These are phyloP conservation scores for Chaetomium cochliodes DNA, from an alignment of 495 filamentous ascomycete genomes.

Conservation along the genomic window DNA sequence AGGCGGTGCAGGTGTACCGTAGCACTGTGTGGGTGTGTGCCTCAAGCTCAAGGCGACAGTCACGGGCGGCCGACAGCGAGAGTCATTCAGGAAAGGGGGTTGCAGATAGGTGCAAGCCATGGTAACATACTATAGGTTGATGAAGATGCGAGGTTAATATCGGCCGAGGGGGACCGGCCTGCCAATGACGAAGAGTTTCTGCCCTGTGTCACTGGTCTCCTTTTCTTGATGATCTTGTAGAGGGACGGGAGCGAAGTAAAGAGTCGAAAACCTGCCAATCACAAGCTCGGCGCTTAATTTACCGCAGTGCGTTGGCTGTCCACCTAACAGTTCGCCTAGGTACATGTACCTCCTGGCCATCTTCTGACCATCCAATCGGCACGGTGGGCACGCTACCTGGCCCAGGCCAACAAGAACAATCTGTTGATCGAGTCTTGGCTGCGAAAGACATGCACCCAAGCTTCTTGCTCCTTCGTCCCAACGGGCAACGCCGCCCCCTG, in stretches of 20 bases:
- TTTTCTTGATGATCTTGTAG: too few species aligned
- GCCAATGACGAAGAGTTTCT: too few species aligned
- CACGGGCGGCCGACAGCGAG: background rate
- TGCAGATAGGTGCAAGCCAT: too few species aligned
- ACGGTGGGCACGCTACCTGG: background rate
- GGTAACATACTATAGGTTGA: too few species aligned
- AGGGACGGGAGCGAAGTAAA: too few species aligned
- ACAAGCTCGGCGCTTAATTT: too few species aligned
- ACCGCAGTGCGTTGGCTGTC: slow-evolving; percentile 3
- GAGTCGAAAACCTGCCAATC: too few species aligned
- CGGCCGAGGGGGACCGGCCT: too few species aligned
- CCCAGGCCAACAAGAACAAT: background rate
- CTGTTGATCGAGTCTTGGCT: background rate
- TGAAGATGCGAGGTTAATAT: too few species aligned
- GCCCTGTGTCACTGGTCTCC: too few species aligned
- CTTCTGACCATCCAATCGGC: background rate
- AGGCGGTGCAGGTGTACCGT: background rate
- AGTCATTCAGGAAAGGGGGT: background rate
- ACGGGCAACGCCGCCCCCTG: slow-evolving; percentile 2
- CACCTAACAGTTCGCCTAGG: background rate
- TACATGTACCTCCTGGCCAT: too few species aligned
- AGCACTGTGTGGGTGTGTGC: background rate
- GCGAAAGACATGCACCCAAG: background rate
- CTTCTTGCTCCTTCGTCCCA: slow-evolving; percentile 12
- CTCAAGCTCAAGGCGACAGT: background rate